Percentiles rank a stretch among this genome's conserved stretches.
Evolutionary conservation across 2,329 filamentous ascomycete genomes (phyloP).

Genomic region (Aspergillus nomiae): DNA sequence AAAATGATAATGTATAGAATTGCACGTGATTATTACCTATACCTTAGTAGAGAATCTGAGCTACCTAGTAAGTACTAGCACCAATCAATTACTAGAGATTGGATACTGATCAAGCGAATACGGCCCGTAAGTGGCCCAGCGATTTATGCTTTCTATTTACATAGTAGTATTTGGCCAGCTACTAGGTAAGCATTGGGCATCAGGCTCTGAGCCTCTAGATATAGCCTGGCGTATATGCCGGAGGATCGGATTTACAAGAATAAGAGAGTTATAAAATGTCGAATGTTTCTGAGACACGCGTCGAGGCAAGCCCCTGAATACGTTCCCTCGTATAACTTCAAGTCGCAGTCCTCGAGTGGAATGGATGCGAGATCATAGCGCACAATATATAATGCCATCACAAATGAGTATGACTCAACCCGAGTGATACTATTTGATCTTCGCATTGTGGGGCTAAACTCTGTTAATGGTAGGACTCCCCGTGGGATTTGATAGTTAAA

Average conservation of each 20-base stretch:
- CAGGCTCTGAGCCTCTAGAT: not conserved
- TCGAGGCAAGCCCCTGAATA: not conserved
- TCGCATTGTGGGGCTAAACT: not conserved
- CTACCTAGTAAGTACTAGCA: not conserved
- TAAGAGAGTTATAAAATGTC: not conserved
- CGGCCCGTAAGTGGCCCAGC: not conserved
- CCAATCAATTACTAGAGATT: not conserved
- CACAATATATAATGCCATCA: no score
- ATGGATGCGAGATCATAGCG: not conserved
- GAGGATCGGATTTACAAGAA: not conserved
- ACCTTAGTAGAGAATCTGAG: no score
- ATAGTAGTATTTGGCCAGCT: not conserved
- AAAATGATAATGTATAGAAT: not conserved
- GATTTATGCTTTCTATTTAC: not conserved
- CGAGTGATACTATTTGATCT: not conserved
- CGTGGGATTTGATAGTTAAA: not conserved
- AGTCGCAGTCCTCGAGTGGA: no score
- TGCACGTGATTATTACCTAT: not conserved
- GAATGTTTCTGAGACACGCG: not conserved
- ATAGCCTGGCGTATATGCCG: not conserved
- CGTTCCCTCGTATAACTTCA: not conserved
- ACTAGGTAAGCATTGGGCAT: not conserved
- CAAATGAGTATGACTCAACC: not conserved
- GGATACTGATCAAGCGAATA: not conserved
- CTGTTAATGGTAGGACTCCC: not conserved